A percentile compares a stretch with the other conserved stretches of the same genome.
Conservation (phyloP, 495 filamentous ascomycete genomes). For the Hypoxylon fuscum region DNA sequence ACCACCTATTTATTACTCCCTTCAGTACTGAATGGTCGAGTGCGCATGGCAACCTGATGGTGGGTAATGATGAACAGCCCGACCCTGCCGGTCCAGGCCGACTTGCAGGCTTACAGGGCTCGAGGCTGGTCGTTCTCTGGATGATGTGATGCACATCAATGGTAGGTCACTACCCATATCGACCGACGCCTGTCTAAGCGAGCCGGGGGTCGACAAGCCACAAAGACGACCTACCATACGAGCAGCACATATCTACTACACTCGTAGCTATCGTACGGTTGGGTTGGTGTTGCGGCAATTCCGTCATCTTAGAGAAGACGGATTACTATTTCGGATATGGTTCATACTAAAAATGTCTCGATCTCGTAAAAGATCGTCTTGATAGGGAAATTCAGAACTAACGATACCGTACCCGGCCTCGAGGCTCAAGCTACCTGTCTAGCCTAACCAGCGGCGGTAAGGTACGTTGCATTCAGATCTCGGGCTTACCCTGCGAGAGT, state of each 20-base stretch:
- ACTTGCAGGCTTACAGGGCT: conserved; percentile 33
- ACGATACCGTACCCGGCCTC: conserved; percentile 5
- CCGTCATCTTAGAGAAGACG: conserved; percentile 7
- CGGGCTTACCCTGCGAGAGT: conserved; percentile 13
- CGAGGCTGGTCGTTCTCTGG: conserved; percentile 32
- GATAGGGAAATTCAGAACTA: conserved; percentile 7
- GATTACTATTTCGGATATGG: conserved; percentile 15
- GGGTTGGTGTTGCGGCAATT: conserved; percentile 19
- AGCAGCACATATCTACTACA: conserved; percentile 19
- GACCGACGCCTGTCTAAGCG: conserved; percentile 26
- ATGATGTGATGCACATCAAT: conserved; percentile 33
- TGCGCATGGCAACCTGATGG: conserved; percentile 37
- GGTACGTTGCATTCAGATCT: conserved; percentile 37
- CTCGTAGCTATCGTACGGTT: conserved; percentile 21
- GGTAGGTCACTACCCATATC: conserved; percentile 30
- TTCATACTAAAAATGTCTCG: conserved; percentile 8
- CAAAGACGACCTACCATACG: conserved; percentile 35
- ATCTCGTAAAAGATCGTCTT: conserved; percentile 29
- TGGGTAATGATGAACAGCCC: conserved; percentile 37
- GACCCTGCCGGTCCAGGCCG: conserved; percentile 39
- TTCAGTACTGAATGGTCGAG: conserved; percentile 7
- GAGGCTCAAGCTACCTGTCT: conserved; percentile 22
- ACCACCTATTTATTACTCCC: conserved; percentile 41
- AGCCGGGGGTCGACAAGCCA: conserved; percentile 30
- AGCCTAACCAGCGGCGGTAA: conserved; percentile 27